Evolutionary conservation across 129 eudicot species (phyloP), one percentile per base, ranked within the genome.

Genomic region (Solidago caesia): DNA sequence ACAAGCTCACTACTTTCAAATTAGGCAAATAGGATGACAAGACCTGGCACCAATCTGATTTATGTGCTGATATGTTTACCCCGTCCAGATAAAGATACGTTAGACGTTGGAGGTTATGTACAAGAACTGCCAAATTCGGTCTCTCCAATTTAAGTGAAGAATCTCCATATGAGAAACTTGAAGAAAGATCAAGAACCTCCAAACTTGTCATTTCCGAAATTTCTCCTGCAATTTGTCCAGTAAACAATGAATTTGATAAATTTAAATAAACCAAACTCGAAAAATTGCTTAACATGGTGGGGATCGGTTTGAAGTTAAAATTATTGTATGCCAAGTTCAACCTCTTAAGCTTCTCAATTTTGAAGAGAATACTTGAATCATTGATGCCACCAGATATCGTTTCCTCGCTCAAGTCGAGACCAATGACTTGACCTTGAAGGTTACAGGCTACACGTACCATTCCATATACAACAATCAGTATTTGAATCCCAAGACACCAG

Each of bases 191-290:
- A 25, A 83, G 81, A 58, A 56, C 44, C 27, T 70, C 53, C 59
- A 85, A 64, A n/a, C 64, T 85, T 5, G 47, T 77, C 76, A 85
- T 29, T 6, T 25, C 27, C 10, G 87, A 52, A 9, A 85, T 21
- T 25, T 51, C 78, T 39, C 16, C 6, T 6, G 89, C 86, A 14
- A 82, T 62, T 45, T 82, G 82, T 42, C 87, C 82, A 65, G 53
- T 14, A 67, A 83, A 83, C 56, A 47, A 53, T 11, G 75, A 63
- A 25, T 68, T 21, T 21, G 81, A 79, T 47, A 75, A 49, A 41
- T 75, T 75, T 39, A 75, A 44, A 64, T 64, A 29, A 11, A 67
- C 60, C 64, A 75, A 49, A 75, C 64, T 51, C 4, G 72, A 64
- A 12, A 74, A 52, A 33, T 74, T 62, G 64, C 62, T 47, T 14